These are phyloP conservation scores for Trichoderma atrobrunneum DNA, from an alignment of 2,329 filamentous ascomycete species.

Conservation along the genomic window DNA sequence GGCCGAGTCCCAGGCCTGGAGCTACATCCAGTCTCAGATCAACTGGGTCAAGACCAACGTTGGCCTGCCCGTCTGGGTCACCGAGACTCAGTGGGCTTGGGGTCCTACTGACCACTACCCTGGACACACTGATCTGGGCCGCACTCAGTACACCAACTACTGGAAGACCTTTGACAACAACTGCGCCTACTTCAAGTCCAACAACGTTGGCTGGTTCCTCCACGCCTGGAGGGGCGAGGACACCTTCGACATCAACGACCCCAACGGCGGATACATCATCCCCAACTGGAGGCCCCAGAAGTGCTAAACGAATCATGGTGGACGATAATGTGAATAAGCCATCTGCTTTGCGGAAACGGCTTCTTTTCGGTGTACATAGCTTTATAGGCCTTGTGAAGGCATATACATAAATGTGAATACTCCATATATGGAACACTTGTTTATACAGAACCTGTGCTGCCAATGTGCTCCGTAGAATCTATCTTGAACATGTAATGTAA, in stretches of 20 bases:
- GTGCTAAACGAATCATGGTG: constrained; percentile 18
- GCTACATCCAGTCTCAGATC: constrained; percentile 23
- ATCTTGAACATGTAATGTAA: not conserved
- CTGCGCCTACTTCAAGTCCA: constrained; percentile 23
- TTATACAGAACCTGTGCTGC: not conserved
- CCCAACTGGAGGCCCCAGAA: constrained; percentile 22
- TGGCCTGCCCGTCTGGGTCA: constrained; percentile 22
- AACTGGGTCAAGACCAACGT: constrained; percentile 21
- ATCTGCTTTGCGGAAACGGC: not conserved
- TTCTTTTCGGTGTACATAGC: constrained; percentile 7
- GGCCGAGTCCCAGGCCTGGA: constrained; percentile 19
- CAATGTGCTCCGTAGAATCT: not conserved
- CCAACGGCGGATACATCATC: constrained; percentile 23
- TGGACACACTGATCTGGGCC: constrained; percentile 21
- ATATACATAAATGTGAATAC: constrained; percentile 2
- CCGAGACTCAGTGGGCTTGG: constrained; percentile 25
- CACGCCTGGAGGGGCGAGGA: constrained; percentile 24
- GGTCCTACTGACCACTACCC: constrained; percentile 21
- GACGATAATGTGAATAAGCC: not conserved
- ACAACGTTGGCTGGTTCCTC: constrained; percentile 24
- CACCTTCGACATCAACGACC: constrained; percentile 23
- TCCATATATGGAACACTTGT: not conserved
- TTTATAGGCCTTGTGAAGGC: not conserved
- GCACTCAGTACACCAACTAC: constrained; percentile 21
- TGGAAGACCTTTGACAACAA: constrained; percentile 24